A percentile compares a stretch with the other conserved stretches of the same genome.
phyloP scores from a whole-genome alignment of 2,329 filamentous ascomycete genomes.

The Emmonsiellopsis sp. region DNA sequence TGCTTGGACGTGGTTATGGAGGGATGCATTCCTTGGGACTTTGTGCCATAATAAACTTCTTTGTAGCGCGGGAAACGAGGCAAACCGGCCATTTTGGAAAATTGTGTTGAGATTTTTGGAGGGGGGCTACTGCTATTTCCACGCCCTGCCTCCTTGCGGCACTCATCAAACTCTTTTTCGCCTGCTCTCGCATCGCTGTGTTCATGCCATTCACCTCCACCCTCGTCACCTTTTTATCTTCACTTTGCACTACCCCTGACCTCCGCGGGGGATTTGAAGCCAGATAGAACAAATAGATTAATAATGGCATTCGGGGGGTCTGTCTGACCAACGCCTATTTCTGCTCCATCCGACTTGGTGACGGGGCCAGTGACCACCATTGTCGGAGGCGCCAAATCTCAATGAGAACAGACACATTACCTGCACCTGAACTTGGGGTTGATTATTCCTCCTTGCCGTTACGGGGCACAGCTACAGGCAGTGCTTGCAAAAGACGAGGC shows the following conservation, averaged over 20 bases:
- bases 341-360: background rate
- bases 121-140: background rate
- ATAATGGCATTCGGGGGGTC: background rate
- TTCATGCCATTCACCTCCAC: background rate
- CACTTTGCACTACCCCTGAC: background rate
- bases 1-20: background rate
- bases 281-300: slow-evolving; percentile 1
- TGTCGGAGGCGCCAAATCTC: background rate
- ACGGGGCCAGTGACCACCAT: background rate
- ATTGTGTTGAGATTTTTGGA: background rate
- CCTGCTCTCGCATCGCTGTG: too few relatives aligned
- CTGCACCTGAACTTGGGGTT: background rate
- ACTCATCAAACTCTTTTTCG: background rate
- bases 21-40: background rate
- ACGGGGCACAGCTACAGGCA: background rate
- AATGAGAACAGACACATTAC: background rate
- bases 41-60: background rate
- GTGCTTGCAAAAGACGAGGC: background rate
- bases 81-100: slow-evolving; percentile 1
- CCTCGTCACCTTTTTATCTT: background rate
- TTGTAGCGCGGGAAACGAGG: slow-evolving; percentile 2
- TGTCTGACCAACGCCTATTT: background rate
- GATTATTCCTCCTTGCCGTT: background rate
- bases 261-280: background rate
- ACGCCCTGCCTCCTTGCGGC: background rate